Evolutionary conservation across 2,329 filamentous ascomycete genomes (phyloP), one percentile per base, ranked within the genome.

Genomic region (Trichoderma brevicompactum): DNA sequence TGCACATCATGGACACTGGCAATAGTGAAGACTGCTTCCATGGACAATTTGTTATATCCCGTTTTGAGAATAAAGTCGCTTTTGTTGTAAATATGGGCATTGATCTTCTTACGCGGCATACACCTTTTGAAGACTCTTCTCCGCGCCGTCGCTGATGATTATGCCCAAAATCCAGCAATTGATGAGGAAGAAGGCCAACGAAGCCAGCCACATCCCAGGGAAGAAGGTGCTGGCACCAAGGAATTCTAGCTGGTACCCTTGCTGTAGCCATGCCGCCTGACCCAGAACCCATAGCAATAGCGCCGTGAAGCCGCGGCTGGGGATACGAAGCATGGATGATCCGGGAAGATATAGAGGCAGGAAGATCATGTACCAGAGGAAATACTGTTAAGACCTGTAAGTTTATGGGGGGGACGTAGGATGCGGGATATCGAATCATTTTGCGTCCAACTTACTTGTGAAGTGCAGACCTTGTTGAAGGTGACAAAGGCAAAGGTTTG

Each of bases 381-480:
- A 99, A 77, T 99, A 99, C 92, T 97, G 10, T 36, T 2, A 13
- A 12, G 8, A 0, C 17, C 1, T 12, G 59, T 62, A 5, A 62
- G 49, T 9, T 34, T 0, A 5, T 17, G 17, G 38, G 5, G 17
- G 38, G 5, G 9, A 10, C n/a, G 41, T 44, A 3, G 12, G 19
- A 48, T 19, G 17, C 41, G 64, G 17, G 28, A 36, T 10, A 41
- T 15, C 5, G 6, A 36, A 23, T n/a, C 23, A 38, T 9, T 7
- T 46, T 28, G 13, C 3, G 12, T 23, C 0, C 19, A 49, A 74
- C 84, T 69, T 85, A 95, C 92, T 85, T 98, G 94, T 73, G 93
- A 97, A 3, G 95, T 99, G 83, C 94, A 98, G 68, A 99, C 95
- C 81, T 99, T 99, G 80, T 99, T 99, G 72, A 98, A 98, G 0